A percentile compares a stretch with the other conserved stretches of the same genome.
phyloP scores from a whole-genome alignment of 371 early-diverging fungal species.

The Neoconidiobolus thromboides region DNA sequence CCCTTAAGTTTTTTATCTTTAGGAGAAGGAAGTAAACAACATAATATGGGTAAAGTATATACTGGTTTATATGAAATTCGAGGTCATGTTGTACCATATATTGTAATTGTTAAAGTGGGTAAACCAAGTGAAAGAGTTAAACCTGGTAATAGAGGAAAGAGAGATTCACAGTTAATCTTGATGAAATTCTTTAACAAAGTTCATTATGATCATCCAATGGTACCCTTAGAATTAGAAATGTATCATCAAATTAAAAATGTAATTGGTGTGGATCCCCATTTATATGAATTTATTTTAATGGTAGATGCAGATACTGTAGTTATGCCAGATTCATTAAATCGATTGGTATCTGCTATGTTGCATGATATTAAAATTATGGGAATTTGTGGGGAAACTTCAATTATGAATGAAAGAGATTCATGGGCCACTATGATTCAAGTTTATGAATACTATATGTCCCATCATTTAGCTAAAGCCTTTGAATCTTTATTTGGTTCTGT shows the following conservation, averaged over 20 bases:
- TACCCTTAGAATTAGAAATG: constrained; percentile 85
- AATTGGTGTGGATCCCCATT: constrained; percentile 62
- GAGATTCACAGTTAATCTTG: constrained; percentile 97
- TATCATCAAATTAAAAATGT: constrained; percentile 78
- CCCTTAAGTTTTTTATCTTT: constrained; percentile 83
- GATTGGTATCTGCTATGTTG: constrained; percentile 54
- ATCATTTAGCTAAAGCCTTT: constrained; percentile 86
- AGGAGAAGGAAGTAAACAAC: constrained; percentile 75
- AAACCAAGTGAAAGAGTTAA: constrained; percentile 53
- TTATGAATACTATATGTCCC: constrained; percentile 84
- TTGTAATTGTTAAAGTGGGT: constrained; percentile 91
- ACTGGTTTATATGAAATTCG: constrained; percentile 85
- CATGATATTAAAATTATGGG: constrained; percentile 72
- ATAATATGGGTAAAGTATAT: constrained; percentile 95
- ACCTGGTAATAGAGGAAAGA: constrained; percentile 97
- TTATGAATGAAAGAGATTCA: constrained; percentile 70
- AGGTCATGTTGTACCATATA: constrained; percentile 80
- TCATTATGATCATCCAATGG: constrained; percentile 79
- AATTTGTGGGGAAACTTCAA: constrained; percentile 68
- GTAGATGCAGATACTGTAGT: constrained; percentile 92
- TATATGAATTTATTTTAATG: constrained; percentile 84
- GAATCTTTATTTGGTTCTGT: constrained; percentile 71
- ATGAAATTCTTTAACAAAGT: constrained; percentile 98
- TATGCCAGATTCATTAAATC: constrained; percentile 39
- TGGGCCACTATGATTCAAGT: constrained; percentile 91